Evolutionary conservation across 495 filamentous ascomycete genomes (phyloP), one percentile per base, ranked within the genome.

Genomic region (Aspergillus funiculosus): DNA sequence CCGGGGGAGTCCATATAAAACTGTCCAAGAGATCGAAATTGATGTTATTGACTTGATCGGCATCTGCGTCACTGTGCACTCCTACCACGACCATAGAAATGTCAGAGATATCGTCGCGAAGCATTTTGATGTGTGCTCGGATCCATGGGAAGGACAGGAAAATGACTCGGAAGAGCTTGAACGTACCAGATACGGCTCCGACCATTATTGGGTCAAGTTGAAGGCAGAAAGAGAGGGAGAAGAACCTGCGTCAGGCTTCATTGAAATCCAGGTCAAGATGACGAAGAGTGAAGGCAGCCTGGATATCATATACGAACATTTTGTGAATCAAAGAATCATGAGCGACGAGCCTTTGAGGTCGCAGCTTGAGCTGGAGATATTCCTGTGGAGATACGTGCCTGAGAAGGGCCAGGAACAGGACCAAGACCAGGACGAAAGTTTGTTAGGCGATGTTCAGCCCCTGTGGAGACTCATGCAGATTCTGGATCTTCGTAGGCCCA

Each of bases 21-120:
- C 13, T 19, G 3, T 24, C 17, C 13, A 36, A 6, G 45, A 42
- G 0, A 57, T 57, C 37, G 26, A 37, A 13, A 30, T 46, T 2
- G 54, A 57, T 36, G 47, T 57, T 24, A 27, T 45, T 11, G 54
- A 57, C 18, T 30, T 57, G 4, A 39, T 50, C 31, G 54, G 54
- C 5, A 46, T 57, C 13, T 50, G 54, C 9, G 53, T 57, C 27
- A 41, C 45, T 19, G 17, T 53, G 7, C 36, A 50, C 30, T 53
- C 40, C 34, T 40, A 50, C 5, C 21, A 27, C n/a, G 44, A 57
- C 19, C 19, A 35, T 28, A 27, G 43, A 27, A 34, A 22, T 13
- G 46, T 57, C 14, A 30, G 38, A 1, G 47, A 50, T 7, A 35
- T 57, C 18, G 36, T 53, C 14, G n/a, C 38, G 14, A n/a, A 47